Evolutionary conservation across 225 moss, liverwort and hornwort species (phyloP).

Genomic region (Asterella californica): DNA sequence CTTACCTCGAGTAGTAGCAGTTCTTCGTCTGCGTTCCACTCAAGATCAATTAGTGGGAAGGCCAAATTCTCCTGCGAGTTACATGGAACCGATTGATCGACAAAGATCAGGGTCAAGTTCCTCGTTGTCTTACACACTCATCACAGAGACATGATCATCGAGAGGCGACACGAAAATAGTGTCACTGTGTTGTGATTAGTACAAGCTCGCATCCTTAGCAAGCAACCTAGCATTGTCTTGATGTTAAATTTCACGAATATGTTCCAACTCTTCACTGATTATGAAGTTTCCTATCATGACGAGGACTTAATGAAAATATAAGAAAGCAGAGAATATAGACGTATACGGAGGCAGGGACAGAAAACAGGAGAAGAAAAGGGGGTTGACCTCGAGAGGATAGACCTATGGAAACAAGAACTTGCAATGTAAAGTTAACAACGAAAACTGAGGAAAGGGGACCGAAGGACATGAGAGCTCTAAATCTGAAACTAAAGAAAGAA

Average conservation of each 20-base stretch:
- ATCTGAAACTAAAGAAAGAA: too few species aligned
- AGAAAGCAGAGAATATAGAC: not conserved
- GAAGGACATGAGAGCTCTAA: too few species aligned
- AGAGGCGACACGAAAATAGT: too few species aligned
- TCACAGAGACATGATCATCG: too few species aligned
- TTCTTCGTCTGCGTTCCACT: conserved; percentile 99
- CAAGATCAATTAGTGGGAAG: conserved; percentile 90
- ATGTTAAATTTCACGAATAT: not conserved
- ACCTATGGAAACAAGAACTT: too few species aligned
- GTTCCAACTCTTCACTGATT: not conserved
- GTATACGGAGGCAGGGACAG: not conserved
- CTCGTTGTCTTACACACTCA: not conserved
- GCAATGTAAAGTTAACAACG: too few species aligned
- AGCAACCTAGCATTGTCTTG: too few species aligned
- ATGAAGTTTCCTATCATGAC: not conserved
- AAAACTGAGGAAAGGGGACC: too few species aligned
- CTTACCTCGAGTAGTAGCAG: conserved; percentile 86
- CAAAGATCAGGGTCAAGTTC: not conserved
- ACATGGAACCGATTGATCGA: not conserved
- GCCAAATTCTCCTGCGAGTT: conserved; percentile 83
- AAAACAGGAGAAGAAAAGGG: not conserved
- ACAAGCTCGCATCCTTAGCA: too few species aligned
- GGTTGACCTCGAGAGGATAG: not conserved
- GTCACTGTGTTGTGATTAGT: not conserved
- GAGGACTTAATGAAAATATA: too few species aligned